A percentile compares a stretch with the other conserved stretches of the same genome.
phyloP scores from a whole-genome alignment of 2,329 filamentous ascomycete genomes.

The Ustilaginoidea virens region DNA sequence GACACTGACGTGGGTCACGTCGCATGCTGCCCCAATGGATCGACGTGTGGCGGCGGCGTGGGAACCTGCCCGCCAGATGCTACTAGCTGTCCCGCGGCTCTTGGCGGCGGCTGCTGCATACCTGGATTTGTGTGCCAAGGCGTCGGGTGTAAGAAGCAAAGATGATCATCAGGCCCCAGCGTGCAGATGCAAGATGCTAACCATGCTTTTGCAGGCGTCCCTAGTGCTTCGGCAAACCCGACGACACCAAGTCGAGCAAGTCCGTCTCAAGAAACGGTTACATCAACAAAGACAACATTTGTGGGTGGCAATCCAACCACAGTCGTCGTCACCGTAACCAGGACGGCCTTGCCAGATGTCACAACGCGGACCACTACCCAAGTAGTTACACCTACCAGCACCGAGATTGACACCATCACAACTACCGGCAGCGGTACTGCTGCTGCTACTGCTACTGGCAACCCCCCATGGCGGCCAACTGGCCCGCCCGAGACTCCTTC shows the following conservation, averaged over 20 bases:
- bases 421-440: slow-evolving; percentile 15
- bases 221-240: slow-evolving; percentile 15
- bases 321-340: slow-evolving; percentile 25
- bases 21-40: slow-evolving; percentile 58
- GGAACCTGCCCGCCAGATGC: slow-evolving; percentile 46
- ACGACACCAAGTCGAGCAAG: slow-evolving; percentile 9
- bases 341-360: slow-evolving; percentile 19
- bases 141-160: slow-evolving; percentile 57
- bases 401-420: no score
- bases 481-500: slow-evolving; percentile 14
- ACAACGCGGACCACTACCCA: slow-evolving; percentile 17
- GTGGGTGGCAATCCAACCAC: slow-evolving; percentile 21
- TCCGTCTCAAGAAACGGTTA: slow-evolving; percentile 15
- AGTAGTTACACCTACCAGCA: slow-evolving; percentile 9
- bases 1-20: slow-evolving; percentile 51
- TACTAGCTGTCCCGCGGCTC: slow-evolving; percentile 44
- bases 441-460: slow-evolving; percentile 20
- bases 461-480: slow-evolving; percentile 29
- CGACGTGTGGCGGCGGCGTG: slow-evolving; percentile 47
- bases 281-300: slow-evolving; percentile 23
- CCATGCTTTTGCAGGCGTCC: slow-evolving; percentile 12
- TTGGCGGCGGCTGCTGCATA: slow-evolving; percentile 65
- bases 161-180: no score
- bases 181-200: not conserved
- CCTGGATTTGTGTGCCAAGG: slow-evolving; percentile 54